A percentile compares a stretch with the other conserved stretches of the same genome.
phyloP scores from a whole-genome alignment of 768 basidiomycete species.

The Rhodosporidiobolus odoratus region DNA sequence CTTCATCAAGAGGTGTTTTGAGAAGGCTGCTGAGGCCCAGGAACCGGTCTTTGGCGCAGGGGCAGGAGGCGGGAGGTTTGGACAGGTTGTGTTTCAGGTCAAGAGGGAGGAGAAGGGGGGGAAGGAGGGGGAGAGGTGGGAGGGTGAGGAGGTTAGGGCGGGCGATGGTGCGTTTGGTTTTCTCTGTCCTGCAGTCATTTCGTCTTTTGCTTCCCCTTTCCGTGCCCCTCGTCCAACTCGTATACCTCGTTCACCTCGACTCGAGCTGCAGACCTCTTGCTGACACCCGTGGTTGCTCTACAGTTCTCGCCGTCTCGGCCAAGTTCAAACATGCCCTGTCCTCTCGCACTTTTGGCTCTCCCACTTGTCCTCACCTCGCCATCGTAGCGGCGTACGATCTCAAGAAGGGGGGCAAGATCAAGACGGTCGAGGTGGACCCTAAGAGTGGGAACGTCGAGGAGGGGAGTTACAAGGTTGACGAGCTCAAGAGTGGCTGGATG shows the following conservation, averaged over 20 bases:
- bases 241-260: background rate
- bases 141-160: slow-evolving; percentile 26
- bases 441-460: slow-evolving; percentile 30
- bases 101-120: slow-evolving; percentile 13
- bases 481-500: slow-evolving; percentile 26
- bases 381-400: slow-evolving; percentile 33
- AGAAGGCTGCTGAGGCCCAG: slow-evolving; percentile 15
- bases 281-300: no score
- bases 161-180: slow-evolving; percentile 31
- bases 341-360: slow-evolving; percentile 20
- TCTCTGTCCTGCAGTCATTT: background rate
- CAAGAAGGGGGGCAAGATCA: slow-evolving; percentile 36
- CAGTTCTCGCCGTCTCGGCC: slow-evolving; percentile 24
- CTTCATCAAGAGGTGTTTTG: slow-evolving; percentile 23
- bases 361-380: slow-evolving; percentile 14
- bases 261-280: background rate
- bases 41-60: background rate
- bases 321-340: slow-evolving; percentile 38
- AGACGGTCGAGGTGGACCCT: slow-evolving; percentile 25
- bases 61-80: slow-evolving; percentile 7
- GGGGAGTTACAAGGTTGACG: slow-evolving; percentile 20
- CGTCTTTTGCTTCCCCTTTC: background rate
- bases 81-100: slow-evolving; percentile 27
- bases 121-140: slow-evolving; percentile 12
- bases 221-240: background rate